These are phyloP conservation scores for Lactifluus rugatus DNA, from an alignment of 768 basidiomycete species.

Conservation along the genomic window DNA sequence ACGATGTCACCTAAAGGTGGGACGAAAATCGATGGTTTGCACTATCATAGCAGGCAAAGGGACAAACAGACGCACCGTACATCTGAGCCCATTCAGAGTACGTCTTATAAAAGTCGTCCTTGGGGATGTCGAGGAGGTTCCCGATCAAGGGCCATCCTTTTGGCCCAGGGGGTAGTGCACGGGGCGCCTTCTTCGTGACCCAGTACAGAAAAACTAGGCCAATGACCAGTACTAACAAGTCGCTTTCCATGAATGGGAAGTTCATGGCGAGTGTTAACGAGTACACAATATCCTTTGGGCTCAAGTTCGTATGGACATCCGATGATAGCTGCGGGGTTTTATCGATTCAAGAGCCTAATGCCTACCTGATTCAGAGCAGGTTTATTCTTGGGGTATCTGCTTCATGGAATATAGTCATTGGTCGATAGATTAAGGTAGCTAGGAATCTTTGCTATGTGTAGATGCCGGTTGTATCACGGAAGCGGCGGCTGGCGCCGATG, in stretches of 20 bases:
- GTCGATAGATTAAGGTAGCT: background rate
- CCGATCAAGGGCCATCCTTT: slow-evolving; percentile 6
- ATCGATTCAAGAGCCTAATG: background rate
- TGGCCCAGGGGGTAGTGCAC: slow-evolving; percentile 4
- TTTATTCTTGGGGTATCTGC: background rate
- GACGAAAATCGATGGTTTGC: background rate
- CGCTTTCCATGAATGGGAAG: background rate
- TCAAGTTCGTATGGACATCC: background rate
- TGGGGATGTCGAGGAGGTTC: slow-evolving; percentile 6
- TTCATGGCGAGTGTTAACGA: background rate
- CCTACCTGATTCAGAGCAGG: background rate
- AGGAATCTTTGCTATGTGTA: background rate
- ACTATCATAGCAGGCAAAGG: background rate
- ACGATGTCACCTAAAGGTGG: background rate
- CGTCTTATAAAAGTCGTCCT: background rate
- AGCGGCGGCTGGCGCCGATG: too few relatives aligned
- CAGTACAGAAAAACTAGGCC: background rate
- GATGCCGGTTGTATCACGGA: background rate
- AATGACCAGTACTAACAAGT: background rate
- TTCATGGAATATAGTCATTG: background rate
- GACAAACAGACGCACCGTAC: background rate
- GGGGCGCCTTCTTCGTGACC: background rate
- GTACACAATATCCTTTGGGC: background rate
- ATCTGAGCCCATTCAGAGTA: background rate
- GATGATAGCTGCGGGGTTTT: background rate